Evolutionary conservation across 768 basidiomycete genomes (phyloP), one percentile per base, ranked within the genome.

Genomic region (Suillus paluster): DNA sequence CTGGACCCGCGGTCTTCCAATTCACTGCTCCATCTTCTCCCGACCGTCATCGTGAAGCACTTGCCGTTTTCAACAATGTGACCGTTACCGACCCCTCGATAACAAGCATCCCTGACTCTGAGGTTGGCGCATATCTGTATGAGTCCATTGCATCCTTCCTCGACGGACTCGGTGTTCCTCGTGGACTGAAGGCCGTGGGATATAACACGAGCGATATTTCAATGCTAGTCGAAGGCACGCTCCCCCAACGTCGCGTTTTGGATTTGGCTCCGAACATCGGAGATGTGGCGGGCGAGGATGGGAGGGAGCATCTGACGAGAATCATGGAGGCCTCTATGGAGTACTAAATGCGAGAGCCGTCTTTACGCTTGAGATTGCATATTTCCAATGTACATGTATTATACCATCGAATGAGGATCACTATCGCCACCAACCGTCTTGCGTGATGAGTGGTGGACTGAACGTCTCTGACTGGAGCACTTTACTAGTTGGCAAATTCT

Each of bases 21-120:
- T 98, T 96, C 77, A 98, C 97, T 9, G 91, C 97, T 0, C 95
- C 97, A 8, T 96, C 96, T 5, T 89, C 94, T 0, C 94, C 95
- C 3, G 87, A 90, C 63, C 90, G 95, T 46, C 96, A 99, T 76
- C 89, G 96, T 49, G 88, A 94, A 74, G 93, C 89, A 1, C 83
- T 96, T 17, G 88, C 91, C 2, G 88, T 97, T 68, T 98, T 97
- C 82, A 86, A 83, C 45, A 74, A 78, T 60, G 86, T 86, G 0
- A 86, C 82, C 27, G 72, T 81, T n/a, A 80, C 87, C 1, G 88
- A 92, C 76, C 84, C 91, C 15, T 84, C 86, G 3, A 87, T 94
- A 67, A 77, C 83, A 4, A 84, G 86, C 41, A 87, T 95, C 56
- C 85, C 93, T 0, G 93, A 95, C 72, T 79, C 79, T n/a, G 91